Evolutionary conservation across 306 rosid species (phyloP).

Genomic region (Corylus avellana): DNA sequence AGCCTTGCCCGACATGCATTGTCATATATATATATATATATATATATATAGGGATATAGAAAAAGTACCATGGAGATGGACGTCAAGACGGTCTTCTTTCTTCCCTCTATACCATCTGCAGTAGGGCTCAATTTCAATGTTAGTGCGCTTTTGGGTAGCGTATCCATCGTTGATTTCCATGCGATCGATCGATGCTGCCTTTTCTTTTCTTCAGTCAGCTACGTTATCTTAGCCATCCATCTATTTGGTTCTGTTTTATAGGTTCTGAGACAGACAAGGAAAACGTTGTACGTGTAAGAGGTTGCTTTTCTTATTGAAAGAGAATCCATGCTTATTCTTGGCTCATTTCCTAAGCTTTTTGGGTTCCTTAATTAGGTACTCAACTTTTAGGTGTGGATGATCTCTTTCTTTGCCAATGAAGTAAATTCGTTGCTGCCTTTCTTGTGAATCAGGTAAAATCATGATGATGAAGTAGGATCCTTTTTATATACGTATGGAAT

Average conservation of each 20-base stretch:
- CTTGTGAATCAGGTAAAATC: neutral
- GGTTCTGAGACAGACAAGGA: no score
- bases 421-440: neutral
- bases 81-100: neutral
- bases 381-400: neutral
- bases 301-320: neutral
- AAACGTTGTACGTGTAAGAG: neutral
- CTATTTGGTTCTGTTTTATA: no score
- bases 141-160: neutral
- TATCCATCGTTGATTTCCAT: neutral
- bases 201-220: neutral
- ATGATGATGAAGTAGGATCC: no score
- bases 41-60: neutral
- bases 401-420: neutral
- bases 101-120: neutral
- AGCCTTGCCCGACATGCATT: no score
- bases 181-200: neutral
- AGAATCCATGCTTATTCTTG: neutral
- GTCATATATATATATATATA: no score
- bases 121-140: neutral
- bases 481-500: no score
- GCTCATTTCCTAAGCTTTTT: neutral
- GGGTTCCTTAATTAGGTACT: neutral
- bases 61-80: neutral
- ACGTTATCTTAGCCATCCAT: no score